Percentiles rank a stretch among this genome's conserved stretches.
phyloP scores from a whole-genome alignment of 768 basidiomycete species.

The Termitomyces sp. region DNA sequence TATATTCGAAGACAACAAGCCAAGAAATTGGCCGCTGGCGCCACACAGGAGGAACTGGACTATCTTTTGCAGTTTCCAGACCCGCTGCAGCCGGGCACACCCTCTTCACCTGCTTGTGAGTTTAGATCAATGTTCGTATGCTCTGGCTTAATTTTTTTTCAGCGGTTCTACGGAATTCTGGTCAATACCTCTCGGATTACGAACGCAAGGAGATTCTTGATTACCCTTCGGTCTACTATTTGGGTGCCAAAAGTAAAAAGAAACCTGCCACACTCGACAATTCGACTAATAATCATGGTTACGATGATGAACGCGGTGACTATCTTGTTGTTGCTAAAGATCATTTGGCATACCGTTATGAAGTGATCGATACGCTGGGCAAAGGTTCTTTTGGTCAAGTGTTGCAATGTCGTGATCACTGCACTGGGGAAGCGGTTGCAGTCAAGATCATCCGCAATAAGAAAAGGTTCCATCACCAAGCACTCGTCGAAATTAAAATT shows the following conservation, averaged over 20 bases:
- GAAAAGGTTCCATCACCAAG: conserved; percentile 98
- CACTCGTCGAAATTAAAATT: conserved; percentile 98
- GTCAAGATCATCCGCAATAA: conserved; percentile 99
- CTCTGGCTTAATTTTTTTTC: conserved; percentile 10
- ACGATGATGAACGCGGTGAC: conserved; percentile 97
- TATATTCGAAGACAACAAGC: conserved; percentile 89
- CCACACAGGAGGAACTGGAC: conserved; percentile 83
- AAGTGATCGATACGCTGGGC: conserved; percentile 86
- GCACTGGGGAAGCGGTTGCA: conserved; percentile 93
- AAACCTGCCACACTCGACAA: conserved; percentile 71
- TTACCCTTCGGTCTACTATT: conserved; percentile 76
- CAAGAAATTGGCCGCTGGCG: conserved; percentile 79
- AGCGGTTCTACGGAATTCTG: conserved; percentile 67
- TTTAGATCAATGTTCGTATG: conserved; percentile 10
- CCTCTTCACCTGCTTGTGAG: conserved; percentile 68
- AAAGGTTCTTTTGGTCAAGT: conserved; percentile 99
- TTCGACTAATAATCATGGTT: conserved; percentile 84
- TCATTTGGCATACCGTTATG: conserved; percentile 96
- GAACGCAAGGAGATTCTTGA: conserved; percentile 92
- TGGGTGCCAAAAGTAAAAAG: conserved; percentile 79
- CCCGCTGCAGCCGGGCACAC: conserved; percentile 65
- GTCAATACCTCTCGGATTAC: conserved; percentile 74
- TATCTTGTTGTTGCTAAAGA: conserved; percentile 88
- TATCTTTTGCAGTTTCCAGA: conserved; percentile 91
- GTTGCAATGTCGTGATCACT: conserved; percentile 90